Evolutionary conservation across 805 yeast species (phyloP).

Genomic region (Candida multigemmis): DNA sequence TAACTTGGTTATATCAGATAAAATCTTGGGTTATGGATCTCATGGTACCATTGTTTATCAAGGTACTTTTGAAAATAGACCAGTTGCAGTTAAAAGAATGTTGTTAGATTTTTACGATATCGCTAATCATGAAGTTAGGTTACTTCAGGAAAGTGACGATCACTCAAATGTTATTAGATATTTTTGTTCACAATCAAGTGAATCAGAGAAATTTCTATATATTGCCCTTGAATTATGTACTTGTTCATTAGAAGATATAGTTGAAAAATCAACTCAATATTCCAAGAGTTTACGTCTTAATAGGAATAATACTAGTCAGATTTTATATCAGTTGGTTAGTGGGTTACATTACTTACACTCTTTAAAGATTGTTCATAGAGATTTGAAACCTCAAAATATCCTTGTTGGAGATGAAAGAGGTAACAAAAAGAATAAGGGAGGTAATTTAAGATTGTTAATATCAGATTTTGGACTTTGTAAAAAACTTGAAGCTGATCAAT

Average conservation of each 20-base stretch:
- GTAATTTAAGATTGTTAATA: conserved; percentile 54
- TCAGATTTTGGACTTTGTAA: conserved; percentile 97
- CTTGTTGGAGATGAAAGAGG: conserved; percentile 62
- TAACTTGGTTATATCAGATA: conserved; percentile 57
- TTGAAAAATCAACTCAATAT: conserved; percentile 43
- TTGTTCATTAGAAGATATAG: conserved; percentile 79
- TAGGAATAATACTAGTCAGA: conserved; percentile 30
- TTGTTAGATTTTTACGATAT: conserved; percentile 86
- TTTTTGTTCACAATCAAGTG: conserved; percentile 82
- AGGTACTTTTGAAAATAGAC: conserved; percentile 85
- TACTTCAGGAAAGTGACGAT: conserved; percentile 90
- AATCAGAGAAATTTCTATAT: conserved; percentile 67
- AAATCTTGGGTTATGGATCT: conserved; percentile 87
- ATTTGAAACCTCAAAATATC: conserved; percentile 89
- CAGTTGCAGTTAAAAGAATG: conserved; percentile 95
- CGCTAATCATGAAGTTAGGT: conserved; percentile 83
- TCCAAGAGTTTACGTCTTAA: conserved; percentile 23
- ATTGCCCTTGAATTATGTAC: conserved; percentile 90
- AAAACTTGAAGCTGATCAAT: conserved; percentile 83
- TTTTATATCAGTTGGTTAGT: conserved; percentile 66
- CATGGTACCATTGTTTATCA: conserved; percentile 93
- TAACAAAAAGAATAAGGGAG: conserved; percentile 4
- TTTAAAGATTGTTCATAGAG: conserved; percentile 88
- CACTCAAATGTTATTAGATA: conserved; percentile 93
- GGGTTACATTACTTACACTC: conserved; percentile 86